phyloP scores from a whole-genome alignment of 2,329 filamentous ascomycete genomes.

The Aspergillus fijiensis region DNA sequence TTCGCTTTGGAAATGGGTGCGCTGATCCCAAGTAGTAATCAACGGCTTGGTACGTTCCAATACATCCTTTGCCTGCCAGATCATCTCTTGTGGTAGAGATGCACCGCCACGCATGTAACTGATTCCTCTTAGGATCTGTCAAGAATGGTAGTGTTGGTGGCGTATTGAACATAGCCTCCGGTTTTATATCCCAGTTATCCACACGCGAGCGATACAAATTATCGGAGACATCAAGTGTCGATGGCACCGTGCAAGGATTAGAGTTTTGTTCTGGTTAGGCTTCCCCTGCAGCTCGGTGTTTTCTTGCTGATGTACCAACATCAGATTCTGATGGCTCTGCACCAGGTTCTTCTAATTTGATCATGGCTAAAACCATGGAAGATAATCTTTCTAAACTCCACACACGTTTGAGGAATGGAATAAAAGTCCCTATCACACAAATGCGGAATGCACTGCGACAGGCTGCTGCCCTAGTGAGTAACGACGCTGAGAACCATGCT shows the following conservation, averaged over 20 bases:
- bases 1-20: constrained; percentile 93
- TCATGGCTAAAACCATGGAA: constrained; percentile 48
- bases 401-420: constrained; percentile 66
- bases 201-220: constrained; percentile 94
- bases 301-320: constrained; percentile 9
- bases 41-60: constrained; percentile 61
- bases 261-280: constrained; percentile 19
- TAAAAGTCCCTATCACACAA: constrained; percentile 69
- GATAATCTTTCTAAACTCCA: constrained; percentile 70
- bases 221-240: constrained; percentile 61
- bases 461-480: constrained; percentile 82
- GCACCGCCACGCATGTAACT: not conserved
- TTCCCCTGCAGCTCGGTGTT: not conserved
- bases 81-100: not conserved
- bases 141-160: constrained; percentile 70
- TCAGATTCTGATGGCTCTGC: constrained; percentile 13
- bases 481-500: constrained; percentile 70
- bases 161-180: constrained; percentile 85
- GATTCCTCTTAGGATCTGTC: constrained; percentile 56
- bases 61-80: not conserved
- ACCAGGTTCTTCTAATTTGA: constrained; percentile 10
- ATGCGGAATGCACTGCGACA: constrained; percentile 78
- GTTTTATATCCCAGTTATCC: constrained; percentile 96
- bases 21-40: constrained; percentile 79
- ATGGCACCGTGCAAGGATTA: constrained; percentile 11